Evolutionary conservation across 2,329 filamentous ascomycete genomes (phyloP), one percentile per base, ranked within the genome.

Genomic region (Diaporthe sp.): DNA sequence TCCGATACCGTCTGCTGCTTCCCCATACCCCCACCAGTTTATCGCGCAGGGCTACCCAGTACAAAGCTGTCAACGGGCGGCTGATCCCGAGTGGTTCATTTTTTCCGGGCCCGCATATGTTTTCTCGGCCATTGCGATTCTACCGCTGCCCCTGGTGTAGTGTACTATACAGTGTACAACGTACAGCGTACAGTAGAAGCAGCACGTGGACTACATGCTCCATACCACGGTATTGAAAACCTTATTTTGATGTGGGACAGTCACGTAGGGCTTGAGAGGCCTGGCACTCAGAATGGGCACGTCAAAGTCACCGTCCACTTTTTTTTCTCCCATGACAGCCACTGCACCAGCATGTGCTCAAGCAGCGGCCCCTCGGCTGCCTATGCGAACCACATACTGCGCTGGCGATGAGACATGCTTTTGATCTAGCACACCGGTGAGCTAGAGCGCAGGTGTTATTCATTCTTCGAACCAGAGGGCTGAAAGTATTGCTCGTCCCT

Each of bases 51-150:
- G 65, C 47, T 42, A 42, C 15, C 61, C 61, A 47, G 61, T 31
- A 49, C 42, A 25, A 25, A 70, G 49, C 49, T 70, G 65, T 55
- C 65, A 55, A 70, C 65, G 65, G 47, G 49, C 65, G 65, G 65
- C 65, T 70, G 34, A 55, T 55, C 65, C 65, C 49, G 65, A 70
- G 65, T 42, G n/a, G 31, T 70, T 70, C 65, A 55, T 55, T 68
- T 42, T 68, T 53, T 39, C 61, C 47, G 47, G 65, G 34, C 47
- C 65, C 65, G 47, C 65, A 55, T 20, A 42, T 70, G 22, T 28
- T 55, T 47, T 53, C 47, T 53, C 28, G 34, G 47, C 65, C 65
- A 68, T n/a, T 39, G 65, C 65, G 49, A 70, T 70, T 34, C 34
- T 15, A 22, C 47, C 47, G 13, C 49, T 31, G 13, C 5, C 65